These are phyloP conservation scores for Debaryomyces tyrocola DNA, from an alignment of 805 yeast species.

Conservation along the genomic window DNA sequence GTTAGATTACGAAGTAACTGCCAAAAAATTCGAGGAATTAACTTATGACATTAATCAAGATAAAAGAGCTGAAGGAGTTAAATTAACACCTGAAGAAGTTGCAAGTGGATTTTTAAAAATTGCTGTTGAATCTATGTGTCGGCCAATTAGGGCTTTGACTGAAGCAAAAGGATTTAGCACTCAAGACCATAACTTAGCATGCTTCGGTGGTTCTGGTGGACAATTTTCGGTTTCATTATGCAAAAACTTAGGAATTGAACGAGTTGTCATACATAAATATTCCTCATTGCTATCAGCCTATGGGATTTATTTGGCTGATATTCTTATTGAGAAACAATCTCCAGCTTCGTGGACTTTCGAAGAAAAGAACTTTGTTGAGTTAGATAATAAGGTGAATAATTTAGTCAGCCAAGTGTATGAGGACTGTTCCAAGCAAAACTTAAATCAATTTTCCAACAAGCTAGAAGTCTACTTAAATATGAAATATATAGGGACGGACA, in stretches of 20 bases:
- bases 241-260: conserved; percentile 61
- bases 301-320: conserved; percentile 86
- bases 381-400: conserved; percentile 12
- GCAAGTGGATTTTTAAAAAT: conserved; percentile 81
- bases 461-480: conserved; percentile 66
- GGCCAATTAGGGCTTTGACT: conserved; percentile 81
- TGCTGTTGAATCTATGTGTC: conserved; percentile 87
- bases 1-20: conserved; percentile 2
- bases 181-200: conserved; percentile 67
- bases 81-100: conserved; percentile 51
- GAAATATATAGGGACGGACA: conserved; percentile 80
- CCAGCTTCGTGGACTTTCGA: conserved; percentile 55
- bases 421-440: neutral
- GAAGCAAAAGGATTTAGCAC: conserved; percentile 79
- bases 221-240: conserved; percentile 85
- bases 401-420: conserved; percentile 13
- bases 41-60: neutral
- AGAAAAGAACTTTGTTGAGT: conserved; percentile 14
- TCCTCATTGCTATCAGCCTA: conserved; percentile 85
- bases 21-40: conserved; percentile 2
- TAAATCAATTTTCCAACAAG: conserved; percentile 17
- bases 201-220: conserved; percentile 95
- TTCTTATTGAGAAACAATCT: conserved; percentile 73
- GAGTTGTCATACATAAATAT: conserved; percentile 73
- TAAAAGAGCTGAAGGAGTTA: neutral